Percentiles rank a stretch among this genome's conserved stretches.
phyloP scores from a whole-genome alignment of 2,329 filamentous ascomycete genomes.

The Colletotrichum incanum region DNA sequence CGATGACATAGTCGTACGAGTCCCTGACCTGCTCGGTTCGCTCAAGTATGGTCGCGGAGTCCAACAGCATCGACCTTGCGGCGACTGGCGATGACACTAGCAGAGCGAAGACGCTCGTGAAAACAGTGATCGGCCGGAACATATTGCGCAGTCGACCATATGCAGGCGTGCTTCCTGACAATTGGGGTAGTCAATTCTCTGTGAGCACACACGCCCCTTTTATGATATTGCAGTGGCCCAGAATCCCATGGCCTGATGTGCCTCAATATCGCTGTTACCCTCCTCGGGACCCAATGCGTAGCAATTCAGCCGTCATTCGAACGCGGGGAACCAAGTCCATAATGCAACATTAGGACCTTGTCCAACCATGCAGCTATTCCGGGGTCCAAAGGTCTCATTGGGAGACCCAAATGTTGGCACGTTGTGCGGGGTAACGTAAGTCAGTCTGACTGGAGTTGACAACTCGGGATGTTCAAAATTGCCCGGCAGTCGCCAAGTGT shows the following conservation, averaged over 20 bases:
- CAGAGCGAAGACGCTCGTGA: background rate
- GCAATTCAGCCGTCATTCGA: constrained; percentile 18
- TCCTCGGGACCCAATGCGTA: background rate
- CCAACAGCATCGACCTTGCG: constrained; percentile 11
- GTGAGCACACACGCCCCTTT: background rate
- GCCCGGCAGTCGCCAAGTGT: constrained; percentile 1
- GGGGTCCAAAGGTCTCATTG: background rate
- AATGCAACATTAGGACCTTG: constrained; percentile 12
- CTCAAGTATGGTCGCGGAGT: constrained; percentile 10
- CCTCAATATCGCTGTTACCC: background rate
- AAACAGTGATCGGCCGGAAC: background rate
- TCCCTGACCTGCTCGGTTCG: constrained; percentile 23
- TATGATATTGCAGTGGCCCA: background rate
- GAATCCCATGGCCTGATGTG: background rate
- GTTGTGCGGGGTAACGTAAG: background rate
- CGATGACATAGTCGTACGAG: constrained; percentile 52
- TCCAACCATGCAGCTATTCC: background rate
- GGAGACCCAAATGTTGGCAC: background rate
- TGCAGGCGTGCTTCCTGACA: accelerated
- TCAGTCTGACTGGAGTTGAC: background rate
- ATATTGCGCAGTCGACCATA: background rate
- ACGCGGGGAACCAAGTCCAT: background rate
- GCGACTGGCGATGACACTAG: background rate
- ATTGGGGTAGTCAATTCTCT: accelerated
- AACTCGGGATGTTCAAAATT: background rate